A percentile compares a stretch with the other conserved stretches of the same genome.
Conservation (phyloP, 2,329 filamentous ascomycete species). For the Trichoderma sp. region DNA sequence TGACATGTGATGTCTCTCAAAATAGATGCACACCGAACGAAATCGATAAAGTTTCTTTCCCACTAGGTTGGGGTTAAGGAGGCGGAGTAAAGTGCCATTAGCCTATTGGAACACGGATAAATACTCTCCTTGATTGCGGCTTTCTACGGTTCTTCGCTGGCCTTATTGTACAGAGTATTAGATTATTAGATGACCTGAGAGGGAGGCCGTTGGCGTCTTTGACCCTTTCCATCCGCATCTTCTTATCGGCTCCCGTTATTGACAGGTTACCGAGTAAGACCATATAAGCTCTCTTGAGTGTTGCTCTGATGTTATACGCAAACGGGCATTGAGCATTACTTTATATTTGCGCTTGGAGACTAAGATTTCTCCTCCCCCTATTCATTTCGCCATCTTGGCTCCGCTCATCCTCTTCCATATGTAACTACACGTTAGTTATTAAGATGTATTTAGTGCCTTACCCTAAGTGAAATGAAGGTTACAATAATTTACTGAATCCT, state of each 20-base stretch:
- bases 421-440: not conserved
- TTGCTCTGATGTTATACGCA: not conserved
- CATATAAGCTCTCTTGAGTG: not conserved
- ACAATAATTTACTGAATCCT: not conserved
- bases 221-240: not conserved
- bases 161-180: not conserved
- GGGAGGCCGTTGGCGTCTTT: not conserved
- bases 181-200: not conserved
- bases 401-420: not conserved
- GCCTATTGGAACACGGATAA: not conserved
- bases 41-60: not conserved
- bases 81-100: not conserved
- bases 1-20: not conserved
- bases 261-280: not conserved
- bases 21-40: not conserved
- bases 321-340: not conserved
- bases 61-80: not conserved
- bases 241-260: not conserved
- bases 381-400: not conserved
- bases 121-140: not conserved
- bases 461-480: rapidly evolving
- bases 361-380: not conserved
- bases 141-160: not conserved
- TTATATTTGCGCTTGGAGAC: not conserved
- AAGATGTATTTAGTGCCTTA: not conserved